Evolutionary conservation across 139 green algal species (phyloP).

Genomic region (Tetraselmis chui): DNA sequence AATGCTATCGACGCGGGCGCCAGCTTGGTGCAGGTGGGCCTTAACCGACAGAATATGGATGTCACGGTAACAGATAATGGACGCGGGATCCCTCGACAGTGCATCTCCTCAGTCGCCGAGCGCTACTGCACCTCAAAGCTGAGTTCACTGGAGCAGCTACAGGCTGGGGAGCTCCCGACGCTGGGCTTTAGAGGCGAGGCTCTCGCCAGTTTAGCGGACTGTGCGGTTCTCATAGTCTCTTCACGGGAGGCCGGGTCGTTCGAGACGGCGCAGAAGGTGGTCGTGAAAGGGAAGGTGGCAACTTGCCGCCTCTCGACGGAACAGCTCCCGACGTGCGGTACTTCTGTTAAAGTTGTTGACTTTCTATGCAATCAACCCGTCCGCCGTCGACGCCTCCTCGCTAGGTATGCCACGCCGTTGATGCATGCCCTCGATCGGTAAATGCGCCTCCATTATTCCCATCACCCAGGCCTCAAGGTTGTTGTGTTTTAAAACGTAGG

Average conservation of each 20-base stretch:
- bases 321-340: slow-evolving; percentile 28
- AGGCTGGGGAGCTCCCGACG: slow-evolving; percentile 1
- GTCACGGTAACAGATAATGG: slow-evolving; percentile 48
- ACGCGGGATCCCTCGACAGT: slow-evolving; percentile 16
- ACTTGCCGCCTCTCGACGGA: slow-evolving; percentile 18
- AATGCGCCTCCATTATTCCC: no score
- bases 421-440: no score
- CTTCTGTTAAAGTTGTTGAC: slow-evolving; percentile 19
- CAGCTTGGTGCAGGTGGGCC: slow-evolving; percentile 20
- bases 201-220: slow-evolving; percentile 24
- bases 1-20: slow-evolving; percentile 43
- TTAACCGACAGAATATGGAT: slow-evolving; percentile 8
- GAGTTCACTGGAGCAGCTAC: background rate
- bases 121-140: slow-evolving; percentile 31
- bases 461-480: no score
- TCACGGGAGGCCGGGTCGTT: slow-evolving; percentile 37
- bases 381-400: slow-evolving; percentile 1
- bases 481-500: no score
- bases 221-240: slow-evolving; percentile 28
- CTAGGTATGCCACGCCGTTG: no score
- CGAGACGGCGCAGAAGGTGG: slow-evolving; percentile 34
- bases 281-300: slow-evolving; percentile 1
- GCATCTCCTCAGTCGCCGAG: slow-evolving; percentile 16
- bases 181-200: slow-evolving; percentile 53
- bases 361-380: slow-evolving; percentile 39